Evolutionary conservation across 306 rosid species (phyloP).

Genomic region (Hippophae tibetana): DNA sequence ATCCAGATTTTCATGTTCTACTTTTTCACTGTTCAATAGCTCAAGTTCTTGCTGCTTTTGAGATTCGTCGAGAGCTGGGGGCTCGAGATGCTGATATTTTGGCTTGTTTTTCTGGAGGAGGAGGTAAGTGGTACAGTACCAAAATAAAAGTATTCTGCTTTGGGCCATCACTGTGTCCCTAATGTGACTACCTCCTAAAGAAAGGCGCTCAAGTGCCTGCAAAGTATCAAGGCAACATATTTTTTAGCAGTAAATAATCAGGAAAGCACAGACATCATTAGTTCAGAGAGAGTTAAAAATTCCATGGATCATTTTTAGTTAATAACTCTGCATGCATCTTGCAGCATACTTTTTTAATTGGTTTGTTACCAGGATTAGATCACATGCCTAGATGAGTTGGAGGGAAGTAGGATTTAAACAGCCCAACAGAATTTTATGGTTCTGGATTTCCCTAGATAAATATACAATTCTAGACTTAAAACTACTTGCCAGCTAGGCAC

Average conservation of each 20-base stretch:
- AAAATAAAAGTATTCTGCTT: slow-evolving; percentile 71
- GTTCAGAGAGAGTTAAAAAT: too few relatives aligned
- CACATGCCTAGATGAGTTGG: too few relatives aligned
- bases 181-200: slow-evolving; percentile 54
- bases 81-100: slow-evolving; percentile 66
- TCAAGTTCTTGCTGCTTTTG: slow-evolving; percentile 27
- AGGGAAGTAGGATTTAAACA: too few relatives aligned
- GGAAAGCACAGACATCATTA: neutral
- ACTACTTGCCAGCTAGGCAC: too few relatives aligned
- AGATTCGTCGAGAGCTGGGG: slow-evolving; percentile 27
- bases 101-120: slow-evolving; percentile 85
- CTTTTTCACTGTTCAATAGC: slow-evolving; percentile 26
- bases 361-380: too few relatives aligned
- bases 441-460: too few relatives aligned
- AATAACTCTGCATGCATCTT: too few relatives aligned
- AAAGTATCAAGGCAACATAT: slow-evolving; percentile 5
- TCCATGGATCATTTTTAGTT: too few relatives aligned
- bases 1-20: slow-evolving; percentile 26
- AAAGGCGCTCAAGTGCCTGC: slow-evolving; percentile 82
- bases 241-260: neutral
- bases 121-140: slow-evolving; percentile 75
- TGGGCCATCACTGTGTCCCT: slow-evolving; percentile 69
- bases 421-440: too few relatives aligned
- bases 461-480: too few relatives aligned
- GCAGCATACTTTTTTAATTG: too few relatives aligned